Percentiles rank a stretch among this genome's conserved stretches.
phyloP scores from a whole-genome alignment of 1,139 yeast genomes.

The Pichia terricola region DNA sequence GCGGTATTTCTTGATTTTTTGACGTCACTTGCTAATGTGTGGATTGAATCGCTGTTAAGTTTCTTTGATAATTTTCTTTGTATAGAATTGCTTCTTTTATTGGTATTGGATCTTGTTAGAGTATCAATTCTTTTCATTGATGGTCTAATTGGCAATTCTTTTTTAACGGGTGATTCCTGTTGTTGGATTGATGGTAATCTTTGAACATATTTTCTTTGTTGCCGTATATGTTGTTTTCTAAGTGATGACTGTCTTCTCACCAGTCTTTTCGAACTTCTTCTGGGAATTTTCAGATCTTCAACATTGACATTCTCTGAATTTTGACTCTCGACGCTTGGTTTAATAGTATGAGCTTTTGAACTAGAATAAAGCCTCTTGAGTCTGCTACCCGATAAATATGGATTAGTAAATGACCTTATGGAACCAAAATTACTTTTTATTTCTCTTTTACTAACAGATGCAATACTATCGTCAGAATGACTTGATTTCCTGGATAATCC shows the following conservation, averaged over 20 bases:
- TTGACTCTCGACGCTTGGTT: neutral
- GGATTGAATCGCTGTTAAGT: neutral
- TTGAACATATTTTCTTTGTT: too few species aligned
- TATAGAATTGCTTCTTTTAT: neutral
- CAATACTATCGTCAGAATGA: too few species aligned
- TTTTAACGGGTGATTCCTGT: too few species aligned
- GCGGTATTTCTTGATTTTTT: neutral
- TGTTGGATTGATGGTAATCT: too few species aligned
- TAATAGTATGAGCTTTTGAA: neutral
- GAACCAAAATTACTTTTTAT: neutral
- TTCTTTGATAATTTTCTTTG: neutral
- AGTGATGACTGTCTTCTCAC: too few species aligned
- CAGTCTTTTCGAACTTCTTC: conserved; percentile 10
- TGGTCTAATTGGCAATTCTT: too few species aligned
- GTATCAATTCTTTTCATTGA: too few species aligned
- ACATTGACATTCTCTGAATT: neutral
- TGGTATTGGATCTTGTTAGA: too few species aligned
- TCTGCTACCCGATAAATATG: neutral
- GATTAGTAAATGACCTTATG: neutral
- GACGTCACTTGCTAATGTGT: conserved; percentile 6
- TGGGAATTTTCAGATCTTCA: conserved; percentile 8
- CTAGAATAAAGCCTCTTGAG: neutral
- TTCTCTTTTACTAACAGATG: too few species aligned
- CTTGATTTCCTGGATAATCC: too few species aligned
- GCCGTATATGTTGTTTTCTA: too few species aligned